Evolutionary conservation across 2,329 filamentous ascomycete species (phyloP).

Genomic region (Chaetomiaceae sp.): DNA sequence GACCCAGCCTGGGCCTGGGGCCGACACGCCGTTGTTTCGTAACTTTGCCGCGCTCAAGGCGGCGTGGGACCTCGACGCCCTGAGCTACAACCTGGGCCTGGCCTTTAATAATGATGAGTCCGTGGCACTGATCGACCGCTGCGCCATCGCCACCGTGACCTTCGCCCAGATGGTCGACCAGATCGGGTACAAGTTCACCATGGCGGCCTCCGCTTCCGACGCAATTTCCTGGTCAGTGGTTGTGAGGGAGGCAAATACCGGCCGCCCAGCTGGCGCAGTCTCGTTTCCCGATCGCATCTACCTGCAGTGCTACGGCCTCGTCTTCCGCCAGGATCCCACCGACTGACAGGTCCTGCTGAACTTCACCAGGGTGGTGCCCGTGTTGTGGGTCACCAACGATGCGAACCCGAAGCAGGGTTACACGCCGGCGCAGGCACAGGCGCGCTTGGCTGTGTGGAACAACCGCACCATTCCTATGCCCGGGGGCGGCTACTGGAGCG

Average conservation of each 20-base stretch:
- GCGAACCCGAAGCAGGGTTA: conserved; percentile 37
- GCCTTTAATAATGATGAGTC: too few species aligned
- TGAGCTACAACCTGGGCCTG: conserved; percentile 43
- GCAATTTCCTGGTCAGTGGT: conserved; percentile 33
- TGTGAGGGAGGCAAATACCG: conserved; percentile 27
- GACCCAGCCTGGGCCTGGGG: conserved; percentile 28
- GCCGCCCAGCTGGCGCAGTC: conserved; percentile 14
- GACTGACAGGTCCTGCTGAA: conserved; percentile 34
- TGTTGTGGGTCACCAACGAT: conserved; percentile 41
- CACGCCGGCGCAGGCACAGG: conserved; percentile 32
- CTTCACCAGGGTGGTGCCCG: conserved; percentile 37
- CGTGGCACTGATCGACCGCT: too few species aligned
- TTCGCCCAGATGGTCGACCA: conserved; percentile 38
- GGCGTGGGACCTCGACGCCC: conserved; percentile 39
- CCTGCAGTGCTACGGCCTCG: conserved; percentile 39
- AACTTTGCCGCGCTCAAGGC: conserved; percentile 36
- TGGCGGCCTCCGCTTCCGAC: conserved; percentile 39
- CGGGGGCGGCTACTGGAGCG: conserved; percentile 41
- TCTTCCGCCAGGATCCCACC: conserved; percentile 35
- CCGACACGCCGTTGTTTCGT: conserved; percentile 31
- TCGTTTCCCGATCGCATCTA: conserved; percentile 28
- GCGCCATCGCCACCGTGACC: conserved; percentile 35
- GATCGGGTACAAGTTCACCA: conserved; percentile 38
- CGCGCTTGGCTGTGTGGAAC: conserved; percentile 33
- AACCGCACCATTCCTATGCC: conserved; percentile 27